These are phyloP conservation scores for Nitzschia putrida DNA, from an alignment of 108 stramenopile genomes.

Conservation along the genomic window DNA sequence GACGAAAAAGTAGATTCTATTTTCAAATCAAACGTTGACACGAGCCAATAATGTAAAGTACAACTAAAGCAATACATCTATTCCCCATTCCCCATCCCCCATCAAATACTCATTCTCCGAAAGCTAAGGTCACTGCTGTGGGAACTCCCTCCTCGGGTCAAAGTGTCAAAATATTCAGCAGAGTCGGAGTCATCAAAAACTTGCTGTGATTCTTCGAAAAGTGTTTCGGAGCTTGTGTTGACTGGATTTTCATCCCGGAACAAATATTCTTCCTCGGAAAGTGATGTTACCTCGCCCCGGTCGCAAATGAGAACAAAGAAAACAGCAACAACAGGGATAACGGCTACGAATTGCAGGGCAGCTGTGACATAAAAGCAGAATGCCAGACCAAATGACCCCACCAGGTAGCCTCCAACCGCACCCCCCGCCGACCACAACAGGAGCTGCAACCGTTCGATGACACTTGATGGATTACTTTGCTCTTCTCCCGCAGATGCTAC, in stretches of 20 bases:
- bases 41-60: too few species aligned
- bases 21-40: too few species aligned
- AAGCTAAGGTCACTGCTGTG: too few species aligned
- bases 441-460: constrained; percentile 58
- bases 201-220: background rate
- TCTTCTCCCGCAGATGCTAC: constrained; percentile 49
- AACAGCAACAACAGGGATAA: constrained; percentile 6
- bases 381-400: constrained; percentile 36
- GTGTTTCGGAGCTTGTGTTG: background rate
- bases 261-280: background rate
- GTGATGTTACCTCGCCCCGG: background rate
- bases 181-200: background rate
- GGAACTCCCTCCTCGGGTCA: too few species aligned
- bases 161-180: background rate
- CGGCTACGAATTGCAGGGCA: constrained; percentile 25
- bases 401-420: constrained; percentile 46
- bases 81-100: too few species aligned
- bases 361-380: constrained; percentile 30
- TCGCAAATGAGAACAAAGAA: background rate
- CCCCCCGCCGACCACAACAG: constrained; percentile 50
- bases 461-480: constrained; percentile 52
- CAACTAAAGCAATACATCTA: too few species aligned
- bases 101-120: too few species aligned
- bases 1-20: too few species aligned
- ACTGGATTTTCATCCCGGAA: background rate